A percentile compares a stretch with the other conserved stretches of the same genome.
phyloP scores from a whole-genome alignment of 768 basidiomycete species.

The Fistulinella prunicolor region DNA sequence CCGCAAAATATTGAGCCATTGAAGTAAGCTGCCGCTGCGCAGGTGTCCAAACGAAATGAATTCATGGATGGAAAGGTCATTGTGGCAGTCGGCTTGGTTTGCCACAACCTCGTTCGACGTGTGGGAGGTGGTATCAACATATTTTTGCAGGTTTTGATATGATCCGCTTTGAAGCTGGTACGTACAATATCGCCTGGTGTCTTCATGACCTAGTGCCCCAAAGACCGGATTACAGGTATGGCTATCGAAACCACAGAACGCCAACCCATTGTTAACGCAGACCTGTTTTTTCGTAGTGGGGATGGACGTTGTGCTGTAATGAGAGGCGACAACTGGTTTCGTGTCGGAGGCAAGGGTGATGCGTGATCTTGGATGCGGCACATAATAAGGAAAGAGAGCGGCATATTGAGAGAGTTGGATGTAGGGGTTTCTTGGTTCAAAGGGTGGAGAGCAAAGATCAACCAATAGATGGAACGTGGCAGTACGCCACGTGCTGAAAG shows the following conservation, averaged over 20 bases:
- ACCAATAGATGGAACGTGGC: neutral
- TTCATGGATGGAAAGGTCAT: neutral
- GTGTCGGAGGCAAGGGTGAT: slow-evolving; percentile 15
- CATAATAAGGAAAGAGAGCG: slow-evolving; percentile 1
- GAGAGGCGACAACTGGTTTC: slow-evolving; percentile 9
- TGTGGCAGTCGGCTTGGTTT: neutral
- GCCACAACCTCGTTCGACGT: neutral
- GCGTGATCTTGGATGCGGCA: slow-evolving; percentile 5
- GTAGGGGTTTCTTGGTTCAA: neutral
- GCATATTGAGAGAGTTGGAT: slow-evolving; percentile 6
- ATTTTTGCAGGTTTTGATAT: neutral
- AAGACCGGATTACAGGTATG: slow-evolving; percentile 11
- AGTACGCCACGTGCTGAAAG: neutral
- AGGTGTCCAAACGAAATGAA: neutral
- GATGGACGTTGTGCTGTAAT: slow-evolving; percentile 5
- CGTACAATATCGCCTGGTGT: slow-evolving; percentile 28
- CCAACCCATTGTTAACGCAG: slow-evolving; percentile 2
- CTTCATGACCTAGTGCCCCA: slow-evolving; percentile 10
- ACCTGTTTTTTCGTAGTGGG: slow-evolving; percentile 11
- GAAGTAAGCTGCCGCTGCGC: neutral
- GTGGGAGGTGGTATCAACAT: neutral
- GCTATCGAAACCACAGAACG: slow-evolving; percentile 28
- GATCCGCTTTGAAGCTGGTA: slow-evolving; percentile 19
- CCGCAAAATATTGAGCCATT: neutral
- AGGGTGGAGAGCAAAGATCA: neutral